These are phyloP conservation scores for Pyrus bretschneideri DNA, from an alignment of 306 rosid species.

Conservation along the genomic window DNA sequence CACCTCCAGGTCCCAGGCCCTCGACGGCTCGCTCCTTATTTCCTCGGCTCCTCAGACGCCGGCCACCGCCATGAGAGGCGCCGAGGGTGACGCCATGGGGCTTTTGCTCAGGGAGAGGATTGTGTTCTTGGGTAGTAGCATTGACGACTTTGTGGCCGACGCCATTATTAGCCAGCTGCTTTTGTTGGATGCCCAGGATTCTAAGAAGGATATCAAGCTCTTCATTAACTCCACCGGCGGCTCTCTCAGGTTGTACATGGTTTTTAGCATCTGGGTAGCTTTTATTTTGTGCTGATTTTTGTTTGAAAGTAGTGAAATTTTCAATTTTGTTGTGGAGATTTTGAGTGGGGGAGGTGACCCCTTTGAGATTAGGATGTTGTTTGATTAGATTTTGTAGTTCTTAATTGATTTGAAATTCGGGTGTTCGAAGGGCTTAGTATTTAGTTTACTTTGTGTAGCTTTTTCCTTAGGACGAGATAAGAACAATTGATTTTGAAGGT, in stretches of 20 bases:
- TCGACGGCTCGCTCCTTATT: slow-evolving; percentile 4
- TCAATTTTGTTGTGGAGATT: background rate
- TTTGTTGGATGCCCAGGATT: slow-evolving; percentile 79
- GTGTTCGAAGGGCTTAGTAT: background rate
- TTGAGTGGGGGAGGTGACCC: background rate
- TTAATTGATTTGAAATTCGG: background rate
- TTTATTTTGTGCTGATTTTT: background rate
- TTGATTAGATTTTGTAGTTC: background rate
- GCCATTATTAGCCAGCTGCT: slow-evolving; percentile 76
- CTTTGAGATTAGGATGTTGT: background rate
- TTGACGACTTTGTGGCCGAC: slow-evolving; percentile 91
- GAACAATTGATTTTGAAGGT: background rate
- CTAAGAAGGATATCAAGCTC: slow-evolving; percentile 76
- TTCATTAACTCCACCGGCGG: slow-evolving; percentile 87
- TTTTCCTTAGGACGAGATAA: background rate
- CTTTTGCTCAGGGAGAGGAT: slow-evolving; percentile 83
- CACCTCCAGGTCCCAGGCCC: slow-evolving; percentile 2
- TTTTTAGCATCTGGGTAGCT: background rate
- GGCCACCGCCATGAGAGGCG: slow-evolving; percentile 51
- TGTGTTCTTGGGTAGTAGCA: slow-evolving; percentile 69
- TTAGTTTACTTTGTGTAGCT: background rate
- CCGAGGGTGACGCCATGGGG: slow-evolving; percentile 79
- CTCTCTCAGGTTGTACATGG: slow-evolving; percentile 58
- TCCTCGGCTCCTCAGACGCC: slow-evolving; percentile 53
- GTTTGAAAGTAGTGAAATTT: background rate